Percentiles rank a stretch among this genome's conserved stretches.
Evolutionary conservation across 768 basidiomycete genomes (phyloP).

Genomic region (Inosperma sp.): DNA sequence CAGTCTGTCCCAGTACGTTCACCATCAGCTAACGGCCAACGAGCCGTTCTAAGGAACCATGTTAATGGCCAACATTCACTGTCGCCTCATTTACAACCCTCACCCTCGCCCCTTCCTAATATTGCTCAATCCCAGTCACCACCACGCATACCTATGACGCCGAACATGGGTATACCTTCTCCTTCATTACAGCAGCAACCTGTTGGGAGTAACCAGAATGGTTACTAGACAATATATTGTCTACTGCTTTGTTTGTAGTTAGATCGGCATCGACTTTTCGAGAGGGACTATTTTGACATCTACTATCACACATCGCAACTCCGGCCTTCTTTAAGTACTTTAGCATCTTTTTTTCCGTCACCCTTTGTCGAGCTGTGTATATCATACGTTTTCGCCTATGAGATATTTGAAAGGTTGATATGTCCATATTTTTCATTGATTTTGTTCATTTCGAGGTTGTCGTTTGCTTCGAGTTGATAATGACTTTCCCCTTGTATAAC

Average conservation of each 20-base stretch:
- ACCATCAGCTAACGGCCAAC: conserved; percentile 57
- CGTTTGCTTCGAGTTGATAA: not conserved
- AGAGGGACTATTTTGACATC: not conserved
- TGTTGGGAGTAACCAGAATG: conserved; percentile 42
- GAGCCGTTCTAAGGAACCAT: conserved; percentile 36
- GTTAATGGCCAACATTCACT: conserved; percentile 43
- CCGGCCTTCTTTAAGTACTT: conserved; percentile 3
- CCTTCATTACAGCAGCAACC: conserved; percentile 35
- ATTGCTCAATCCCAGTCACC: conserved; percentile 46
- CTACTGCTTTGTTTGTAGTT: not conserved
- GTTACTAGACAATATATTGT: conserved; percentile 36
- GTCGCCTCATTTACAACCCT: conserved; percentile 50
- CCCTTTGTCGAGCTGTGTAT: conserved; percentile 7
- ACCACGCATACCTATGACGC: conserved; percentile 45
- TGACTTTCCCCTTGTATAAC: not conserved
- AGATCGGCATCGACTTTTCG: not conserved
- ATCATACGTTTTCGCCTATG: conserved; percentile 5
- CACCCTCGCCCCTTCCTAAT: conserved; percentile 43
- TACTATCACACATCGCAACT: conserved; percentile 7
- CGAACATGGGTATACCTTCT: conserved; percentile 50
- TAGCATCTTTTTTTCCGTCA: conserved; percentile 3
- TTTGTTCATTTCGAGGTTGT: not conserved
- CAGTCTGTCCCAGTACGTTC: conserved; percentile 42
- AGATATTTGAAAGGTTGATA: not conserved
- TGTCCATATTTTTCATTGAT: not conserved